phyloP scores from a whole-genome alignment of 1,284 basidiomycete species.

The Ustilago xerochloae region DNA sequence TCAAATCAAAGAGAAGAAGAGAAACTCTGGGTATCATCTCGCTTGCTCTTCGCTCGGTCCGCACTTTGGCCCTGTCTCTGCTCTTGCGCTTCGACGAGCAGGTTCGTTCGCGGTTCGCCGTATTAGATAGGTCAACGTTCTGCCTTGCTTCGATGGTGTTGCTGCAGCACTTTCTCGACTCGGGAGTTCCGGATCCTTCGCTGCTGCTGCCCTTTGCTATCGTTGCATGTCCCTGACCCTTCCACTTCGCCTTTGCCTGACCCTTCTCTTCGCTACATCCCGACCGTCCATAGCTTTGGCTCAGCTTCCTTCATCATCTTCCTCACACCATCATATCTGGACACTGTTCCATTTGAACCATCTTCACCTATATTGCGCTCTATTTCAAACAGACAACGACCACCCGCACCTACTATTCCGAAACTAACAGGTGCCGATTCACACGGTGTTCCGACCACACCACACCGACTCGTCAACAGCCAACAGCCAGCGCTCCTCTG shows the following conservation, averaged over 20 bases:
- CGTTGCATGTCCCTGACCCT: neutral
- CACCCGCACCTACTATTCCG: neutral
- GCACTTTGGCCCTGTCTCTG: slow-evolving; percentile 7
- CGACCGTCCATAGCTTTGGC: neutral
- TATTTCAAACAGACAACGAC: neutral
- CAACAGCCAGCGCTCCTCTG: neutral
- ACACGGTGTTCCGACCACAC: slow-evolving; percentile 5
- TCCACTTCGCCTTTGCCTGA: neutral
- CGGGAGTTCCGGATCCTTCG: slow-evolving; percentile 38
- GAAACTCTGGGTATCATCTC: neutral
- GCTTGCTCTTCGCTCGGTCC: slow-evolving; percentile 27
- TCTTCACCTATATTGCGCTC: neutral
- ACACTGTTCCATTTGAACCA: neutral
- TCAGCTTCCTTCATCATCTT: neutral
- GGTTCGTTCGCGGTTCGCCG: slow-evolving; percentile 4
- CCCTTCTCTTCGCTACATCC: neutral
- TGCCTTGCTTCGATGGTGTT: neutral
- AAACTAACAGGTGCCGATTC: too few species aligned
- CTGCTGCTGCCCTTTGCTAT: neutral
- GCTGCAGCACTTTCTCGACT: slow-evolving; percentile 8
- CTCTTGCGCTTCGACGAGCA: neutral
- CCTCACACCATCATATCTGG: too few species aligned
- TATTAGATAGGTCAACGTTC: slow-evolving; percentile 13
- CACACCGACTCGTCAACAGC: neutral
- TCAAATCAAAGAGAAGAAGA: neutral